Base-by-base conservation (phyloP, 495 filamentous ascomycete species). In the Lichina pygmaea region DNA sequence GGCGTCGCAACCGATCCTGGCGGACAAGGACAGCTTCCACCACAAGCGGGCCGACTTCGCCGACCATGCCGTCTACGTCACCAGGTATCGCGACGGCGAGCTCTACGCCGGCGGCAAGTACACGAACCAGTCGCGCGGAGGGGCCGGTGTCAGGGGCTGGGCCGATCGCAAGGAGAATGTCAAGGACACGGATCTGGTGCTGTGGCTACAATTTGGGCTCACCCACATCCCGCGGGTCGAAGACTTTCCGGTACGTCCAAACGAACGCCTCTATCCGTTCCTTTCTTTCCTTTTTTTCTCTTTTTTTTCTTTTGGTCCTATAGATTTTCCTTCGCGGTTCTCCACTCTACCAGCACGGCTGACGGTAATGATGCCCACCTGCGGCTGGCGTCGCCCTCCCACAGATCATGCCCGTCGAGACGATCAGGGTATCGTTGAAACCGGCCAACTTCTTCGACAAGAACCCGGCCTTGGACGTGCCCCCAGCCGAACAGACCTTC, bases 81-180 rank as follows among this genome's bases (percentile, higher is more conserved):
- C 81, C 1, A 70, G 68, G 16, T 79, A 91, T 56, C 65, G 62
- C 38, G 84, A 91, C 46, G 72, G 66, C 7, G 85, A 93, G 57
- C 59, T 91, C 5, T 92, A 73, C 54, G 73, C 85, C 0, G 83
- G 75, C 7, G 85, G 85, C 7, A 70, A 75, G 54, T 93, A 86
- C 57, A 93, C 85, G 4, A 81, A 92, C 50, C 86, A 93, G 61
- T 80, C 75, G 30, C 63, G 69, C 32, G 71, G 70, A 12, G 79
- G 77, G 12, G 63, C 58, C 8, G 66, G 62, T 7, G 59, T 64
- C 31, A 52, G 61, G 7, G 30, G 51, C 5, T 64, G 62, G 61
- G 60, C 59, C 11, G 51, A 57, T 30, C 38, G 62, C 42, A 55
- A 54, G 41, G 61, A 65, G 8, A 53, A 53, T 41, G 56, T 65